Evolutionary conservation across 192 early-diverging fungal genomes (phyloP).

Genomic region (Gaertneriomyces sp.): DNA sequence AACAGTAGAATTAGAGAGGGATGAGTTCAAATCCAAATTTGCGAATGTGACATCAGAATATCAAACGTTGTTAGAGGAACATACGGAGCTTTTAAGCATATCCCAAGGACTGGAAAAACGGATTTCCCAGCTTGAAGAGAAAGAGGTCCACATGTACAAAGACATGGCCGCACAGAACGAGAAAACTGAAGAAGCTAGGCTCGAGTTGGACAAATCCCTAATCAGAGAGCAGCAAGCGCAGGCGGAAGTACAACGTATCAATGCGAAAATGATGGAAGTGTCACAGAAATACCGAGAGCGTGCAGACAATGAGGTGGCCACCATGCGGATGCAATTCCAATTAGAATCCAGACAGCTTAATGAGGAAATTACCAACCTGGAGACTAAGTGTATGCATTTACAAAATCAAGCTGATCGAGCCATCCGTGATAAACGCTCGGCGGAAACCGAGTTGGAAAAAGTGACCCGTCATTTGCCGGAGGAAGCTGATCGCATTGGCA

Average conservation of each 20-base stretch:
- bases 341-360: slow-evolving; percentile 28
- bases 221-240: slow-evolving; percentile 36
- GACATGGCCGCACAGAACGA: not conserved
- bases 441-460: slow-evolving; percentile 50
- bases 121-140: slow-evolving; percentile 18
- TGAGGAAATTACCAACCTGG: slow-evolving; percentile 39
- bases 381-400: slow-evolving; percentile 23
- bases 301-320: slow-evolving; percentile 34
- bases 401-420: slow-evolving; percentile 41
- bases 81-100: slow-evolving; percentile 17
- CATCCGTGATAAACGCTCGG: slow-evolving; percentile 49
- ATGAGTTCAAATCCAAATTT: slow-evolving; percentile 27
- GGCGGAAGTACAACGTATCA: slow-evolving; percentile 34
- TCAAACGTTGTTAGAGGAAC: slow-evolving; percentile 13
- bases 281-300: slow-evolving; percentile 33
- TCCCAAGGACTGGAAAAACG: slow-evolving; percentile 18
- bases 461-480: slow-evolving; percentile 41
- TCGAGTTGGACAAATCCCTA: slow-evolving; percentile 41
- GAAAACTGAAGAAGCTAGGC: slow-evolving; percentile 35
- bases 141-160: not conserved
- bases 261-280: slow-evolving; percentile 32
- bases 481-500: slow-evolving; percentile 43
- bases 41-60: slow-evolving; percentile 11
- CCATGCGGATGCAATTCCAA: slow-evolving; percentile 31
- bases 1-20: slow-evolving; percentile 30